Conservation (phyloP, 2,329 filamentous ascomycete genomes). For the Zymoseptoria crescenta region DNA sequence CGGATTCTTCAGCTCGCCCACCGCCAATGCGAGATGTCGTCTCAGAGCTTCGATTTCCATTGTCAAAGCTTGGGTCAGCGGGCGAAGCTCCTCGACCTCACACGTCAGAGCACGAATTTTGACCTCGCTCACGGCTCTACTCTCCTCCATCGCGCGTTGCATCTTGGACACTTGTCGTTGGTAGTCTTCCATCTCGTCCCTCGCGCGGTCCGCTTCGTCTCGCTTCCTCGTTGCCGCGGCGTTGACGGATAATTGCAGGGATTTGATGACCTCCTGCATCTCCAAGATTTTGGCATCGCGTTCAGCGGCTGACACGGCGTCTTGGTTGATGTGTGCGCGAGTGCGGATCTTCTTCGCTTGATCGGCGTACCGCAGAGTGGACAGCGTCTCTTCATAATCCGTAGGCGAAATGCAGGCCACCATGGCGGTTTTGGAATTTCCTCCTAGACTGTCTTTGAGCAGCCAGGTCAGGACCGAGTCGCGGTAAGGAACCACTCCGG, state of each 20-base stretch:
- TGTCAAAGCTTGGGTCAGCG: slow-evolving; percentile 50
- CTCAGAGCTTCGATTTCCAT: slow-evolving; percentile 77
- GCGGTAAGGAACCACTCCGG: slow-evolving; percentile 72
- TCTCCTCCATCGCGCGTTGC: slow-evolving; percentile 95
- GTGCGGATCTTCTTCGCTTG: slow-evolving; percentile 97
- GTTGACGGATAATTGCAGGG: slow-evolving; percentile 67
- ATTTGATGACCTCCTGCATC: slow-evolving; percentile 91
- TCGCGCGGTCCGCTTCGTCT: slow-evolving; percentile 62
- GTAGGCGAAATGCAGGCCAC: slow-evolving; percentile 93
- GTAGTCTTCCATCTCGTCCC: slow-evolving; percentile 87
- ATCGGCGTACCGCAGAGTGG: slow-evolving; percentile 91
- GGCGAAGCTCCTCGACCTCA: slow-evolving; percentile 43
- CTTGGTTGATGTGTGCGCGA: slow-evolving; percentile 89
- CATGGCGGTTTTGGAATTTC: slow-evolving; percentile 98
- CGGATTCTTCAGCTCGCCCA: slow-evolving; percentile 82
- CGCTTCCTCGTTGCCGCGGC: slow-evolving; percentile 57
- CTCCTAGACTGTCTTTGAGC: slow-evolving; percentile 88
- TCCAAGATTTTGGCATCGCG: slow-evolving; percentile 87
- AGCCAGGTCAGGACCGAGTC: slow-evolving; percentile 82
- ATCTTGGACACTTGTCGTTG: slow-evolving; percentile 82
- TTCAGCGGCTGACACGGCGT: slow-evolving; percentile 84
- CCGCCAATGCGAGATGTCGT: slow-evolving; percentile 77
- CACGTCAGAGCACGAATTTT: slow-evolving; percentile 75
- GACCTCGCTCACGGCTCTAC: slow-evolving; percentile 78
- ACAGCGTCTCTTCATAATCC: slow-evolving; percentile 95